Evolutionary conservation across 2,329 filamentous ascomycete genomes (phyloP).

Genomic region (Helotiales sp.): DNA sequence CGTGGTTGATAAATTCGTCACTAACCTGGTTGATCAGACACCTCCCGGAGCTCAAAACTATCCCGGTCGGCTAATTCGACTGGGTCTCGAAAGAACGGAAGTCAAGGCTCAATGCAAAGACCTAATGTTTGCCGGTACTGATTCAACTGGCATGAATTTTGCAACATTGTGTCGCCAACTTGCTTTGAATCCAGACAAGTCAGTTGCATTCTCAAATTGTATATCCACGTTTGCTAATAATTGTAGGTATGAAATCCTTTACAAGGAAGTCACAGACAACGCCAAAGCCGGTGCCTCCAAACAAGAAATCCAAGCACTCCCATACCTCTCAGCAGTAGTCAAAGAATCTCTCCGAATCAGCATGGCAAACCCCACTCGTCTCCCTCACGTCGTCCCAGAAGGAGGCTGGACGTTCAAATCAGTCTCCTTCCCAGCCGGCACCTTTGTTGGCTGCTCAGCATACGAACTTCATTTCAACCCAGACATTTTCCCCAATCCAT

Average conservation of each 20-base stretch:
- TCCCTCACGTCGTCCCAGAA: slow-evolving; percentile 47
- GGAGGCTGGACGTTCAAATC: slow-evolving; percentile 27
- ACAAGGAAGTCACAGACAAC: slow-evolving; percentile 35
- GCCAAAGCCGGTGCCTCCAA: slow-evolving; percentile 22
- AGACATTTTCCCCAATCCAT: slow-evolving; percentile 43
- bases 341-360: slow-evolving; percentile 51
- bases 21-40: slow-evolving; percentile 36
- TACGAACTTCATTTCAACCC: slow-evolving; percentile 49
- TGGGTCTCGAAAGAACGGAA: slow-evolving; percentile 44
- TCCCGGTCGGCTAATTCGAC: slow-evolving; percentile 46
- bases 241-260: slow-evolving; percentile 37
- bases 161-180: slow-evolving; percentile 48
- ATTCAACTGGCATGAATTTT: slow-evolving; percentile 52
- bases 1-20: slow-evolving; percentile 45
- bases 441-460: slow-evolving; percentile 45
- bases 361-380: slow-evolving; percentile 51
- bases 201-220: slow-evolving; percentile 12
- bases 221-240: not conserved
- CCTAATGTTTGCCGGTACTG: slow-evolving; percentile 54
- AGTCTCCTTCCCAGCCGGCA: slow-evolving; percentile 42
- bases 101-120: slow-evolving; percentile 53
- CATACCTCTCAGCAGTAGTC: slow-evolving; percentile 49
- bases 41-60: slow-evolving; percentile 43
- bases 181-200: slow-evolving; percentile 43
- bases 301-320: slow-evolving; percentile 37